phyloP scores from a whole-genome alignment of 2,329 filamentous ascomycete genomes.

The Hymenoscyphus repandus region DNA sequence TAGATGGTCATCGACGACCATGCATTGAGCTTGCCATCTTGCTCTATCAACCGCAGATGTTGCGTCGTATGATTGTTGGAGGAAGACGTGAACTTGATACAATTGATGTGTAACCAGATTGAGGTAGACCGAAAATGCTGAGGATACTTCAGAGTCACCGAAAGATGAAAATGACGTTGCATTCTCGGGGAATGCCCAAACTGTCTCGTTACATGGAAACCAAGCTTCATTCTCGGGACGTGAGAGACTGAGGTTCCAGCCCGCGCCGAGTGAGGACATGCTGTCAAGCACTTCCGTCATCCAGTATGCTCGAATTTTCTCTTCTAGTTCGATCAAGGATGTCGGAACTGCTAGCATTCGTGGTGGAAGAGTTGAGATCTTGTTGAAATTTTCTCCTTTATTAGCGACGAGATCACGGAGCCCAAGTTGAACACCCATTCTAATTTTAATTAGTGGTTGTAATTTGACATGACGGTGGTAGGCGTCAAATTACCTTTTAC shows the following conservation, averaged over 20 bases:
- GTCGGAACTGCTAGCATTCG: conserved; percentile 25
- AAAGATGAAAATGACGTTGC: conserved; percentile 13
- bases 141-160: conserved; percentile 14
- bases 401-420: conserved; percentile 29
- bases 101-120: conserved; percentile 16
- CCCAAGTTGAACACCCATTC: conserved; percentile 29
- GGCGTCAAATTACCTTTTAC: conserved; percentile 25
- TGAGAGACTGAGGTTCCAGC: conserved; percentile 24
- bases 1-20: conserved; percentile 9
- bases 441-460: too few relatives aligned
- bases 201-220: conserved; percentile 15
- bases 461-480: too few relatives aligned
- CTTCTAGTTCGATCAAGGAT: conserved; percentile 32
- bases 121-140: conserved; percentile 15
- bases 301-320: conserved; percentile 34
- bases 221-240: conserved; percentile 11
- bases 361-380: conserved; percentile 26
- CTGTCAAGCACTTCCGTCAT: conserved; percentile 35
- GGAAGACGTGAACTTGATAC: conserved; percentile 14
- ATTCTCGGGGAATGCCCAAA: conserved; percentile 17
- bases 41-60: conserved; percentile 11
- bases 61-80: conserved; percentile 14
- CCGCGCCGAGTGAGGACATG: conserved; percentile 31
- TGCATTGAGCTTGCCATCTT: conserved; percentile 15
- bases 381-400: conserved; percentile 29